Evolutionary conservation across 2,329 filamentous ascomycete species (phyloP).

Genomic region (Colletotrichum tamarilloi): DNA sequence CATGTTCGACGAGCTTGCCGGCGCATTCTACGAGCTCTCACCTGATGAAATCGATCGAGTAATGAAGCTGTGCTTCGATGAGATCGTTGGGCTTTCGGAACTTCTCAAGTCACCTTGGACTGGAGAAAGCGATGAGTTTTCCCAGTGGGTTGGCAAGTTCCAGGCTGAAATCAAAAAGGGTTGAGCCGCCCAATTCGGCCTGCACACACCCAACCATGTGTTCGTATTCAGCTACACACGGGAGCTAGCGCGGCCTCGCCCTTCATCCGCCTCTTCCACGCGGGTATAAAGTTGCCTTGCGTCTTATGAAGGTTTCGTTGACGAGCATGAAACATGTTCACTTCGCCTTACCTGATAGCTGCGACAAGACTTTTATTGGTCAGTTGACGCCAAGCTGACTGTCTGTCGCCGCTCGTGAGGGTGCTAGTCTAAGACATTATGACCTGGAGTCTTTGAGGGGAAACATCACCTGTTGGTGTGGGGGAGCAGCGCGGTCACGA

Average conservation of each 20-base stretch:
- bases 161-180: conserved; percentile 62
- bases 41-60: conserved; percentile 65
- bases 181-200: conserved; percentile 2
- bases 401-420: conserved; percentile 15
- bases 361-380: conserved; percentile 13
- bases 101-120: conserved; percentile 71
- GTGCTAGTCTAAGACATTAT: conserved; percentile 17
- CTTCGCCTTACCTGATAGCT: not conserved
- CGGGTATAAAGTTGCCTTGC: not conserved
- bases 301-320: not conserved
- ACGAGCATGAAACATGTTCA: not conserved
- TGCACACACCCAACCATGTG: not conserved
- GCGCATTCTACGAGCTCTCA: conserved; percentile 78
- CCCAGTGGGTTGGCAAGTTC: conserved; percentile 76
- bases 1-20: conserved; percentile 76
- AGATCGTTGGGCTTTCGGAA: conserved; percentile 67
- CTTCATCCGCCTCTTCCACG: conserved; percentile 2
- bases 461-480: conserved; percentile 22
- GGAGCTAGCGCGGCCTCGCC: conserved; percentile 8
- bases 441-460: conserved; percentile 11
- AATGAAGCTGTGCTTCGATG: conserved; percentile 69
- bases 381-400: conserved; percentile 25
- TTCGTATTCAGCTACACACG: conserved; percentile 7
- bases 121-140: conserved; percentile 79
- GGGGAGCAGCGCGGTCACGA: conserved; percentile 25